Percentiles rank a stretch among this genome's conserved stretches.
Conservation (phyloP, 2,329 filamentous ascomycete genomes). For the Camptophora hylomeconis region DNA sequence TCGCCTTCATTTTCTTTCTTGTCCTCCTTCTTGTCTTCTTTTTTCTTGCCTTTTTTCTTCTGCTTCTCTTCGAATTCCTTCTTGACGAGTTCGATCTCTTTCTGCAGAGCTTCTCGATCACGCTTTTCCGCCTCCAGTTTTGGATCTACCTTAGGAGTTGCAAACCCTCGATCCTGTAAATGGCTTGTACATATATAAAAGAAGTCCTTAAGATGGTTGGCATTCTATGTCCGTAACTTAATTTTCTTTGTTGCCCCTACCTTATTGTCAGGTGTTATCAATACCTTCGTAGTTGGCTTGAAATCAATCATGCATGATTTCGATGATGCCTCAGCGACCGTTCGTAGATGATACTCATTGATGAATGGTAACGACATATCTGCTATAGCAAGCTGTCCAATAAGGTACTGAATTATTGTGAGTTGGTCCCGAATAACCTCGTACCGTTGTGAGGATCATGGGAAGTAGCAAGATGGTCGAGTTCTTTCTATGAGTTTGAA, state of each 20-base stretch:
- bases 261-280: conserved; percentile 83
- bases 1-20: conserved; percentile 35
- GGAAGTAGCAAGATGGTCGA: too few relatives aligned
- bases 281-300: conserved; percentile 72
- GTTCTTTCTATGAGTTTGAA: too few relatives aligned
- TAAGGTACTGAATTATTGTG: too few relatives aligned
- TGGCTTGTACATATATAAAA: conserved; percentile 84
- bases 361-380: too few relatives aligned
- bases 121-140: conserved; percentile 29
- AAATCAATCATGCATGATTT: conserved; percentile 87
- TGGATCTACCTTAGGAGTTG: conserved; percentile 39
- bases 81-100: conserved; percentile 34
- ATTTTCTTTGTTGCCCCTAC: conserved; percentile 32
- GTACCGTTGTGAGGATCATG: too few relatives aligned
- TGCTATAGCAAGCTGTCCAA: too few relatives aligned
- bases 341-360: conserved; percentile 75
- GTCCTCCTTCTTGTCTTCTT: conserved; percentile 38
- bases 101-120: conserved; percentile 30
- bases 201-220: conserved; percentile 50
- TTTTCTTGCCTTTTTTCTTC: conserved; percentile 53
- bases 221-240: conserved; percentile 1
- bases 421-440: too few relatives aligned
- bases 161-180: conserved; percentile 72
- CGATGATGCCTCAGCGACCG: conserved; percentile 69
- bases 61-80: conserved; percentile 62